Percentiles rank a stretch among this genome's conserved stretches.
Conservation (phyloP, 1,284 basidiomycete genomes). For the Volvariella volvacea region DNA sequence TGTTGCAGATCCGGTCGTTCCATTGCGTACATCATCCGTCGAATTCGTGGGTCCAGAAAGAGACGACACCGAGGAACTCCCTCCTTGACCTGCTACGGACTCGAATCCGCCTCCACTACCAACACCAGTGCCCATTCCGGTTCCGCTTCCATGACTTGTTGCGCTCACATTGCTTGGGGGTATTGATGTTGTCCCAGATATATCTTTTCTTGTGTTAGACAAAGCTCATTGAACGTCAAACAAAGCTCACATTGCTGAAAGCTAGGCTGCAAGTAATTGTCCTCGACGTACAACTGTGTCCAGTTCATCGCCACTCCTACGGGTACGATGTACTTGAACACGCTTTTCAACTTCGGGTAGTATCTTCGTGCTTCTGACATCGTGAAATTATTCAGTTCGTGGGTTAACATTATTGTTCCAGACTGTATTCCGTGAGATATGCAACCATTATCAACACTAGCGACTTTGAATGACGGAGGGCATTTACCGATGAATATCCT, state of each 20-base stretch:
- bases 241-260: constrained; percentile 38
- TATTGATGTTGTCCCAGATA: not conserved
- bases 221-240: not conserved
- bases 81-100: no score
- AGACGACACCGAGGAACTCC: no score
- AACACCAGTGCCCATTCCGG: no score
- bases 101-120: no score
- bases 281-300: constrained; percentile 41
- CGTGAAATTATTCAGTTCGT: constrained; percentile 44
- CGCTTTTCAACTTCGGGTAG: constrained; percentile 30
- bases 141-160: no score
- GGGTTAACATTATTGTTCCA: constrained; percentile 43
- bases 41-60: no score
- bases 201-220: not conserved
- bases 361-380: constrained; percentile 40
- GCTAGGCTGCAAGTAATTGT: constrained; percentile 27
- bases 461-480: not conserved
- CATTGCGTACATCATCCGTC: no score
- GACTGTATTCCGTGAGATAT: constrained; percentile 16
- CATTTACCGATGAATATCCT: constrained; percentile 27
- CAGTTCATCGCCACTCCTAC: constrained; percentile 39
- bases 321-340: constrained; percentile 42
- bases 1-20: no score
- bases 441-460: not conserved
- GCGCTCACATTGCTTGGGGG: not conserved